Base-by-base conservation (phyloP, 257 asterid genomes). In the Solanum clarkiae region DNA sequence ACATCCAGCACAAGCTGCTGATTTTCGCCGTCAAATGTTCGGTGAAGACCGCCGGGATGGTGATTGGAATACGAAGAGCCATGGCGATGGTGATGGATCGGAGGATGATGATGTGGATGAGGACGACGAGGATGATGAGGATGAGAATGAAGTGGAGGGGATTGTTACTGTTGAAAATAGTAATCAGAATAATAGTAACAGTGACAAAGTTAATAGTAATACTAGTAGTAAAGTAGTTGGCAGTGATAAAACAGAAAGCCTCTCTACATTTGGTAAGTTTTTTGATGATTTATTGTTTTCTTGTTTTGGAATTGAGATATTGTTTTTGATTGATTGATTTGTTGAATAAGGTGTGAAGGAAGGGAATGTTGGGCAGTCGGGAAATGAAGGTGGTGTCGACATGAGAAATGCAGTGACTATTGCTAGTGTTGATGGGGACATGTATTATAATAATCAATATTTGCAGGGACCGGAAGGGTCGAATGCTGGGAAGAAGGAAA, bases 401-500 rank as follows among this genome's bases (percentile, higher is more conserved):
- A 74, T 77, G 86, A 93, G 96, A 88, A 90, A 89, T 63, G 87
- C 89, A 40, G 87, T 90, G 79, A 86, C 89, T 20, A 22, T 90
- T 57, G 92, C 91, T 10, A 86, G 84, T 42, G 82, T 83, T 74
- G 90, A 90, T 24, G 93, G 94, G 80, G 94, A 90, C 59, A 80
- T 89, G 80, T 92, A 88, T 86, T 92, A 91, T 84, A 42, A 40
- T 3, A 45, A 54, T 3, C 94, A 91, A 86, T 92, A 88, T 88
- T 71, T 90, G 88, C 92, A 89, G 86, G 93, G 92, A 82, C 79
- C 85, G 6, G 93, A 90, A 84, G 95, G 93, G 57, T 90, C 94
- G 7, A 92, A 90, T 86, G 86, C 94, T 0, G 90, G 92, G 60
- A 94, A 87, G 55, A 95, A 92, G 91, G 97, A 92, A 60, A 85